phyloP scores from a whole-genome alignment of 805 yeast genomes.

The Sugiyamaella boreocaroliniensis region DNA sequence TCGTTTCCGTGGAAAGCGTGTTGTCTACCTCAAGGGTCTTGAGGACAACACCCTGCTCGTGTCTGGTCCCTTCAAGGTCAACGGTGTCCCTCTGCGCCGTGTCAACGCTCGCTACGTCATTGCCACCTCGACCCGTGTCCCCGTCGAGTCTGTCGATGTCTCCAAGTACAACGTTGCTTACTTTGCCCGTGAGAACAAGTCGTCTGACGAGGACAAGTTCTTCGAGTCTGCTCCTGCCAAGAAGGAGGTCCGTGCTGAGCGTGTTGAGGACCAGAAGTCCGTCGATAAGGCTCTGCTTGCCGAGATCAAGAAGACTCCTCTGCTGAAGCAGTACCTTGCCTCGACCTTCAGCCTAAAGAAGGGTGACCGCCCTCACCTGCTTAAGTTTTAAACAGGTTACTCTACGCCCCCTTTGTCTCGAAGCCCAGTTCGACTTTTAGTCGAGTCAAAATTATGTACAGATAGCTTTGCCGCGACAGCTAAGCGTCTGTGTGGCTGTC shows the following conservation, averaged over 20 bases:
- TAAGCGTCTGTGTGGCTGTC: neutral
- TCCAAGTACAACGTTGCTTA: conserved; percentile 88
- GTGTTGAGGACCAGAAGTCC: conserved; percentile 92
- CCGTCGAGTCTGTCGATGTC: conserved; percentile 72
- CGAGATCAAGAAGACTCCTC: conserved; percentile 95
- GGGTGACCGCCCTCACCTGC: conserved; percentile 98
- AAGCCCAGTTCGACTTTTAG: neutral
- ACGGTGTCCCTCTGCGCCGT: conserved; percentile 99
- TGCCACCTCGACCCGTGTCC: conserved; percentile 93
- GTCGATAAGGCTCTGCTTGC: conserved; percentile 89
- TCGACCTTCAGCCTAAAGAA: conserved; percentile 92
- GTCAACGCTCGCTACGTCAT: conserved; percentile 98
- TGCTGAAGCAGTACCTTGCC: conserved; percentile 93
- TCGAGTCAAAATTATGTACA: neutral
- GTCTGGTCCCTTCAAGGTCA: conserved; percentile 98
- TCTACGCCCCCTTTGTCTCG: neutral
- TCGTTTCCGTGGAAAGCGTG: conserved; percentile 99
- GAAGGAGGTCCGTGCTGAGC: conserved; percentile 84
- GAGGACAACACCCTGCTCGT: conserved; percentile 97
- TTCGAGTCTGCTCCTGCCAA: conserved; percentile 71
- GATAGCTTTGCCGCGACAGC: neutral
- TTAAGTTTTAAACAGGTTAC: conserved; percentile 68
- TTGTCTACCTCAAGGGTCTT: conserved; percentile 91
- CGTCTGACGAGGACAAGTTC: conserved; percentile 86
- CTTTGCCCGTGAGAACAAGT: conserved; percentile 92